phyloP scores from a whole-genome alignment of 2,329 filamentous ascomycete species.

The Byssochlamys sp. region DNA sequence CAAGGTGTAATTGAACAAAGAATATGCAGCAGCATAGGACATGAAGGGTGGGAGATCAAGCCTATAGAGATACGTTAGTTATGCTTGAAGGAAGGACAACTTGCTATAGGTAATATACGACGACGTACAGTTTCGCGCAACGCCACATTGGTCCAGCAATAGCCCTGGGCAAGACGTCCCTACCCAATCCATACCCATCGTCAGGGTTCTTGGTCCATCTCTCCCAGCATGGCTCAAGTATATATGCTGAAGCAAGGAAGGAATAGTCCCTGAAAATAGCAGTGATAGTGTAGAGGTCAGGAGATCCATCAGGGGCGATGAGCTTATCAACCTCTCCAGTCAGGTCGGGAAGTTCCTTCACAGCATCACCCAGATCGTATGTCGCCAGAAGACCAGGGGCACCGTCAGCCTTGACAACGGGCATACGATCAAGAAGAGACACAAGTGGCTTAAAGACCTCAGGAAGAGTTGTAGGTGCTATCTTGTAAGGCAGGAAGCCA shows the following conservation, averaged over 20 bases:
- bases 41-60: constrained; percentile 81
- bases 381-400: constrained; percentile 66
- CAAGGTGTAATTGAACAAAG: constrained; percentile 55
- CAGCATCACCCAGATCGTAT: constrained; percentile 63
- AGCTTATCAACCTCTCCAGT: constrained; percentile 63
- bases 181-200: constrained; percentile 66
- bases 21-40: constrained; percentile 63
- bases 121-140: constrained; percentile 72
- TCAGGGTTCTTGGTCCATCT: constrained; percentile 49
- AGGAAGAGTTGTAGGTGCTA: constrained; percentile 49
- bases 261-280: constrained; percentile 86
- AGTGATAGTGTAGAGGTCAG: constrained; percentile 70
- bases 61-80: constrained; percentile 26
- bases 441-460: constrained; percentile 63
- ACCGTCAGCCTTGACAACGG: constrained; percentile 65
- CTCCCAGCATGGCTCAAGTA: constrained; percentile 84
- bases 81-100: background rate
- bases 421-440: constrained; percentile 64
- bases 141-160: constrained; percentile 74
- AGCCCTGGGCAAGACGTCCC: constrained; percentile 61
- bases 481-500: constrained; percentile 36
- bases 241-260: constrained; percentile 78
- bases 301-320: constrained; percentile 37
- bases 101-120: background rate
- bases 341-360: constrained; percentile 68